Evolutionary conservation across 2,329 filamentous ascomycete species (phyloP), one percentile per base, ranked within the genome.

Genomic region (Myriosclerotinia scirpicola): DNA sequence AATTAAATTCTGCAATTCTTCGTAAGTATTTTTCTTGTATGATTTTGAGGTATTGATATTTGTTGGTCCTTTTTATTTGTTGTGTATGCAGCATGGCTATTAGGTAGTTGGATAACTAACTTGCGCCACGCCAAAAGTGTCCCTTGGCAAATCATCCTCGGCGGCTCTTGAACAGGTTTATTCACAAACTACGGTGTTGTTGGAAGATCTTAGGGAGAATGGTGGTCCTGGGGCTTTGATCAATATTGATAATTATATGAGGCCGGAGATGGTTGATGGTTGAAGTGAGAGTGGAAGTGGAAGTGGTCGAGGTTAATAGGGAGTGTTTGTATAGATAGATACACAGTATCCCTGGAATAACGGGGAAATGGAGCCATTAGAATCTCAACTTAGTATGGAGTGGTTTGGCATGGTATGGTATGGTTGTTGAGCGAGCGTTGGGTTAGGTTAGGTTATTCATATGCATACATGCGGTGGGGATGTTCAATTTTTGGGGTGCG

Each of bases 1-100:
- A 97, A 77, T 82, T 99, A 66, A 98, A 98, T 78, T 91, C 92
- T 68, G 93, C 92, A 56, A 97, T 99, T 73, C 78, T 99, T 81
- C 80, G 88, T 83, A 65, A 65, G 72, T 68, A 67, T 58, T 26
- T 15, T 58, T 58, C 11, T 11, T 6, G 26, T 59, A 15, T 9
- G 0, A 6, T 20, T 36, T 60, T 38, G 30, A 38, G 46, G 5
- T 14, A 60, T 50, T 12, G 3, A 22, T 50, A 17, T 5, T 34
- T 34, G 30, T 34, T 34, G 30, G 30, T 34, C 6, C 5, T 34
- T 34, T 5, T 34, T 4, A 15, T 6, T 30, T 8, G 20, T 26
- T n/a, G 11, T 34, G 14, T 50, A 1, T n/a, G 9, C 26, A 34
- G 20, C 8, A 14, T 60, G 12, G 8, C 22, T 50, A 20, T 60